Base-by-base conservation (phyloP, 1,139 yeast species). In the Lodderomyces parapsilosis region DNA sequence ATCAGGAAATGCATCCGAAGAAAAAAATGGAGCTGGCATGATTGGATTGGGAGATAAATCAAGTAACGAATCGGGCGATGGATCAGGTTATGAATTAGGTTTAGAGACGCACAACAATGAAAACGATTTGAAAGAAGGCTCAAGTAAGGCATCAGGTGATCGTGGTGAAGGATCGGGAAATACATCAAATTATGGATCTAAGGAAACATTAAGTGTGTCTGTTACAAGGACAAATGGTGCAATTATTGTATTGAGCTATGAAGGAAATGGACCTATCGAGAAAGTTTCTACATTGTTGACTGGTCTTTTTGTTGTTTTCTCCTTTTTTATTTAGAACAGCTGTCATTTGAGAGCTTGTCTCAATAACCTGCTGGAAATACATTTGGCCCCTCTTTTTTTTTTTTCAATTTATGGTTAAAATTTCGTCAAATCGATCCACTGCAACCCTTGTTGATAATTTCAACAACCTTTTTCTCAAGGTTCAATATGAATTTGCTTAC, bases 241-340 rank as follows among this genome's bases (percentile, higher is more conserved):
- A 8, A 18, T 19, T 15, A 10, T 10, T 6, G 11, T 30, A n/a
- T 30, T 32, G 3, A 36, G 32, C 19, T 24, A 24, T 20, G 39
- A 36, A 24, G 39, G 39, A 14, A 24, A 14, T 6, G 32, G 39
- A 17, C 25, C 39, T 6, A 36, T 9, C 2, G 15, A 27, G 23
- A 22, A 9, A 20, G 27, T 14, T 6, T 34, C 37, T 6, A 19
- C 37, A 30, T 7, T 15, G 4, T 30, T 30, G 10, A n/a, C 33
- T 30, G 33, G 33, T 30, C 19, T 30, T 30, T 30, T 30, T n/a
- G 11, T 30, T 19, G 6, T 30, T 10, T 11, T 17, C 11, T 30
- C 33, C 10, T 15, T 30, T 6, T 30, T 30, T 7, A 3, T 30
- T 30, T 30, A 30, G 19, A 30, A n/a, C n/a, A n/a, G n/a, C n/a